These are phyloP conservation scores for Rhizophagus prolifer DNA, from an alignment of 192 early-diverging fungal species.

Conservation along the genomic window DNA sequence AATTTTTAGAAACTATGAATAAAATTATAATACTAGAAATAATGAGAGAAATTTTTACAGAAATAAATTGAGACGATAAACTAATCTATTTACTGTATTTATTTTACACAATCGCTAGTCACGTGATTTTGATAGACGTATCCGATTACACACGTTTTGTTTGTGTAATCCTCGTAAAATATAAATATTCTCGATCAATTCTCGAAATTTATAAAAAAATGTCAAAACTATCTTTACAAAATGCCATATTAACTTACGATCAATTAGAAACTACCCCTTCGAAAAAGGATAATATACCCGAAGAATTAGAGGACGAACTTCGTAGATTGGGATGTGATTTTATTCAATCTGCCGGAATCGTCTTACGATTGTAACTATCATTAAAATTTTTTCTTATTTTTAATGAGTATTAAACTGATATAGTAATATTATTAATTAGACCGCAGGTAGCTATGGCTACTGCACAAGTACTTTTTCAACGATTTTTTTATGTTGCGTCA, in stretches of 20 bases:
- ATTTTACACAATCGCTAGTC: no score
- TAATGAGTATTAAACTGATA: conserved; percentile 2
- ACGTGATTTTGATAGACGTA: no score
- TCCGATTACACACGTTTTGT: no score
- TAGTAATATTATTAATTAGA: conserved; percentile 43
- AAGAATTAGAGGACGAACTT: conserved; percentile 72
- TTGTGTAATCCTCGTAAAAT: no score
- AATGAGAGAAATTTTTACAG: no score
- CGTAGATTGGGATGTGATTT: conserved; percentile 77
- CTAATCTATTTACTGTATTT: no score
- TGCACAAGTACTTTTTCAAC: conserved; percentile 90
- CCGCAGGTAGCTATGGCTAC: conserved; percentile 95
- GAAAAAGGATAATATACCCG: conserved; percentile 53
- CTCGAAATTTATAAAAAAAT: not conserved
- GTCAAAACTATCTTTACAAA: conserved; percentile 68
- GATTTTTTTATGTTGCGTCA: conserved; percentile 84
- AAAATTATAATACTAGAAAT: no score
- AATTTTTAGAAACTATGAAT: no score
- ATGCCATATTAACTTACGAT: conserved; percentile 71
- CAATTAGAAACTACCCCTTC: conserved; percentile 72
- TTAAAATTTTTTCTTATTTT: not conserved
- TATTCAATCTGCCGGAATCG: conserved; percentile 79
- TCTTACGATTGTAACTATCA: conserved; percentile 65
- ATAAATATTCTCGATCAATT: not conserved
- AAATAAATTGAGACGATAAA: no score